Evolutionary conservation across 1,284 basidiomycete species (phyloP), one percentile per base, ranked within the genome.

Genomic region (Tylopilus sp.): DNA sequence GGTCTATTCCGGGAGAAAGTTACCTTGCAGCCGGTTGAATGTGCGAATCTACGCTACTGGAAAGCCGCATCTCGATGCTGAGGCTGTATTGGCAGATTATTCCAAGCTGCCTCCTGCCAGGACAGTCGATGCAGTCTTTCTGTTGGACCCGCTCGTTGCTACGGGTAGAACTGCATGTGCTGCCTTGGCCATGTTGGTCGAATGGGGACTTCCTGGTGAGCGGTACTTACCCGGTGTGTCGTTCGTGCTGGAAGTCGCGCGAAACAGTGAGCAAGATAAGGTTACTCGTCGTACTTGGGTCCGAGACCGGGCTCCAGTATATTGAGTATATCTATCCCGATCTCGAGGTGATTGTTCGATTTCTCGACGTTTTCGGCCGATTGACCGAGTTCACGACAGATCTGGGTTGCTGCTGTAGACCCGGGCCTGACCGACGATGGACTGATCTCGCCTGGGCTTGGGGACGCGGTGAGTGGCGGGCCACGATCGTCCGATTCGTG

Each of bases 161-260:
- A 97, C 95, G 0, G 95, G 94, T 52, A 90, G 91, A n/a, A 97
- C 95, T 3, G 92, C 89, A 6, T 78, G 83, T 52, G 92, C 93
- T 13, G 93, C 93, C 2, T 65, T 96, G 49, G 65, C 77, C 44
- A 95, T 94, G 90, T 74, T 95, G 40, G 60, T 77, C 7, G 92
- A 95, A 49, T 95, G 92, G 92, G 92, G 92, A 21, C 76, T 95
- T 53, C 71, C 81, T 18, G 57, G 86, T 86, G 56, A 55, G 78
- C 68, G 33, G n/a, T 19, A 13, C n/a, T 36, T 16, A 6, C 21
- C 21, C 6, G 21, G 3, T 23, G 6, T 18, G 18, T 16, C 19
- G 15, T 34, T 26, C 11, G 44, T 12, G 37, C 18, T 18, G 10
- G 4, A 30, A 28, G 37, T 51, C 30, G 54, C 35, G 25, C 40